A percentile compares a stretch with the other conserved stretches of the same genome.
Evolutionary conservation across 2,329 filamentous ascomycete species (phyloP).

Genomic region (Colletotrichum cuscutae): DNA sequence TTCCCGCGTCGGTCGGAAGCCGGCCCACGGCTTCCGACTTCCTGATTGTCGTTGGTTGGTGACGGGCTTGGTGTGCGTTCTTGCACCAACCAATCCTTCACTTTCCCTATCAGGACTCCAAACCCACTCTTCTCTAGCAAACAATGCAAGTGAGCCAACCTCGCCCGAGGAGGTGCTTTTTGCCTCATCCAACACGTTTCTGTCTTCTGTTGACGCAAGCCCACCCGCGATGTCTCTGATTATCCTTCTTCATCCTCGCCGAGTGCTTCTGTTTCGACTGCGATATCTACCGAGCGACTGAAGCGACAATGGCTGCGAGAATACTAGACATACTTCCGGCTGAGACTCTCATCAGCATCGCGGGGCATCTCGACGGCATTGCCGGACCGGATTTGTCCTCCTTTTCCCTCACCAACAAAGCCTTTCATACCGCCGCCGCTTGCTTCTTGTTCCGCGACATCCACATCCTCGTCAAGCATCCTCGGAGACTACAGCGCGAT

Average conservation of each 20-base stretch:
- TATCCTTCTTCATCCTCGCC: background rate
- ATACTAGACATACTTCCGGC: slow-evolving; percentile 1
- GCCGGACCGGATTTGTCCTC: background rate
- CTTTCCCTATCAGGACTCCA: background rate
- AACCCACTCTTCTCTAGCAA: slow-evolving; percentile 10
- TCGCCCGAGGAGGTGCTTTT: slow-evolving; percentile 6
- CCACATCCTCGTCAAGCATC: background rate
- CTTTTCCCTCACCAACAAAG: background rate
- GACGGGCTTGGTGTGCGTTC: background rate
- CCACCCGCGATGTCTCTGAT: background rate
- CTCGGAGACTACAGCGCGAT: background rate
- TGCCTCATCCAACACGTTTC: background rate
- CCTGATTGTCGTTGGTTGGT: slow-evolving; percentile 1
- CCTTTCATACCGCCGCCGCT: background rate
- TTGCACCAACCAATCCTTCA: background rate
- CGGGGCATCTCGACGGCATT: background rate
- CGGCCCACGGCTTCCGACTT: background rate
- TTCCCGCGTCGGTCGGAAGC: background rate
- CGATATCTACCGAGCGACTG: background rate
- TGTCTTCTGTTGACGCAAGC: slow-evolving; percentile 1
- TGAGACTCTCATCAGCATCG: slow-evolving; percentile 17
- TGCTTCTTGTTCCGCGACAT: slow-evolving; percentile 1
- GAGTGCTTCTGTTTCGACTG: background rate
- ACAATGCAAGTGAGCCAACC: slow-evolving; percentile 1
- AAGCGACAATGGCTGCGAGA: background rate